These are phyloP conservation scores for Arabis alpina DNA, from an alignment of 345 rosid genomes.

Conservation along the genomic window DNA sequence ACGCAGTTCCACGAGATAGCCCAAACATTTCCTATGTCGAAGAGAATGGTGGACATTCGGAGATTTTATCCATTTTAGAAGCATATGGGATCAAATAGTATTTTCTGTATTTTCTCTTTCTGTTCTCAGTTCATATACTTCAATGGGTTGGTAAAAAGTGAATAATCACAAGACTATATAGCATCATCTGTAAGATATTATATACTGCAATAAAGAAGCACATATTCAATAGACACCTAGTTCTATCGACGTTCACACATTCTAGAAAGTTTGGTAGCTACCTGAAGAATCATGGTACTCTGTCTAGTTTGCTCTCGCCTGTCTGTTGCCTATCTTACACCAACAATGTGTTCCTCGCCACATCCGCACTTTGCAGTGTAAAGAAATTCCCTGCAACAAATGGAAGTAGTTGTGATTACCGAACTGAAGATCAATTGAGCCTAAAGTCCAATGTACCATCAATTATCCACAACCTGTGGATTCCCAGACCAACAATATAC, in stretches of 20 bases:
- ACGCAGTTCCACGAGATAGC: constrained; percentile 52
- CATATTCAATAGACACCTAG: constrained; percentile 12
- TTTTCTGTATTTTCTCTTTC: constrained; percentile 5
- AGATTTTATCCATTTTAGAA: constrained; percentile 56
- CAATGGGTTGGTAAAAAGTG: constrained; percentile 19
- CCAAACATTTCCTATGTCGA: constrained; percentile 52
- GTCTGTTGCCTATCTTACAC: not conserved
- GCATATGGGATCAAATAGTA: constrained; percentile 55
- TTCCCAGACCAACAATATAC: not conserved
- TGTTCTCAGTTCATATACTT: constrained; percentile 30
- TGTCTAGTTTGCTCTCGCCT: constrained; percentile 8
- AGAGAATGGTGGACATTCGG: constrained; percentile 49
- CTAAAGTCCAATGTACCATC: constrained; percentile 38
- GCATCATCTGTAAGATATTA: constrained; percentile 21
- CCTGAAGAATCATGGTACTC: constrained; percentile 36
- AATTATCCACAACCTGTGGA: constrained; percentile 10
- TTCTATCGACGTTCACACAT: constrained; percentile 2
- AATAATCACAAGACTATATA: constrained; percentile 9
- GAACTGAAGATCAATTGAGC: constrained; percentile 2
- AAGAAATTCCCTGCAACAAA: constrained; percentile 51
- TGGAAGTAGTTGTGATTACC: constrained; percentile 28
- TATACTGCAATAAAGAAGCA: constrained; percentile 32
- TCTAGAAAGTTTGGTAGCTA: constrained; percentile 24
- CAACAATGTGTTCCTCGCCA: constrained; percentile 51
- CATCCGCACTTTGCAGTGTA: constrained; percentile 49